phyloP scores from a whole-genome alignment of 768 basidiomycete genomes.

The Trametes punicea region DNA sequence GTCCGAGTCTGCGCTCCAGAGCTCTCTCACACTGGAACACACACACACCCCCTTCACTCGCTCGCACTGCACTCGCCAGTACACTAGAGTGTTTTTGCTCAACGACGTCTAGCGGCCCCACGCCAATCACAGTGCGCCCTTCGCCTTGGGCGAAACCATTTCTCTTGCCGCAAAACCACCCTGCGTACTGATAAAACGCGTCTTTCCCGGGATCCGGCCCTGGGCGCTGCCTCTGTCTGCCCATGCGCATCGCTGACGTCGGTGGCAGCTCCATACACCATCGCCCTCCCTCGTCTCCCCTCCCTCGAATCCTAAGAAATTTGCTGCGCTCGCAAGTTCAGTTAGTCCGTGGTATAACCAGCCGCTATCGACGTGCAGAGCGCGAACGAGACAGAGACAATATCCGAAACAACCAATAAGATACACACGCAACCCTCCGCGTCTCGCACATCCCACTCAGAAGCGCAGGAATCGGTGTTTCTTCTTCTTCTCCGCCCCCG shows the following conservation, averaged over 20 bases:
- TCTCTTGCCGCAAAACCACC: too few relatives aligned
- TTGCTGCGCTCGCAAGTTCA: neutral
- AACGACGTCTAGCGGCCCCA: too few relatives aligned
- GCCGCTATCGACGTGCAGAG: neutral
- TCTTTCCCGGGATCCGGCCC: too few relatives aligned
- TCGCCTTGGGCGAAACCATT: too few relatives aligned
- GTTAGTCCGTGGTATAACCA: slow-evolving; percentile 14
- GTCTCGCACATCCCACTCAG: slow-evolving; percentile 25
- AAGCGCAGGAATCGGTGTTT: slow-evolving; percentile 71
- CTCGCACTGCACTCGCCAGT: neutral
- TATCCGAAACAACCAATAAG: slow-evolving; percentile 10
- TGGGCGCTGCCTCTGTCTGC: too few relatives aligned
- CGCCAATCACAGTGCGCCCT: too few relatives aligned
- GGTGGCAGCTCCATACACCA: slow-evolving; percentile 9
- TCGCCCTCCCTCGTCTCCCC: neutral
- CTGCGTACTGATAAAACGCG: too few relatives aligned
- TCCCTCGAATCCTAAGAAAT: neutral
- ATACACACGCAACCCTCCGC: slow-evolving; percentile 17
- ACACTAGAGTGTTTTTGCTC: too few relatives aligned
- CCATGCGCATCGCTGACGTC: slow-evolving; percentile 14
- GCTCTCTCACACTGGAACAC: neutral
- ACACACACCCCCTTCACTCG: neutral
- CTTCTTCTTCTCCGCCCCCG: slow-evolving; percentile 70
- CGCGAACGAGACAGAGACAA: neutral
- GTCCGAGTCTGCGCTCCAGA: neutral